A percentile compares a stretch with the other conserved stretches of the same genome.
These are phyloP conservation scores for Boletus reticulatus DNA, from an alignment of 768 basidiomycete genomes.

Conservation along the genomic window DNA sequence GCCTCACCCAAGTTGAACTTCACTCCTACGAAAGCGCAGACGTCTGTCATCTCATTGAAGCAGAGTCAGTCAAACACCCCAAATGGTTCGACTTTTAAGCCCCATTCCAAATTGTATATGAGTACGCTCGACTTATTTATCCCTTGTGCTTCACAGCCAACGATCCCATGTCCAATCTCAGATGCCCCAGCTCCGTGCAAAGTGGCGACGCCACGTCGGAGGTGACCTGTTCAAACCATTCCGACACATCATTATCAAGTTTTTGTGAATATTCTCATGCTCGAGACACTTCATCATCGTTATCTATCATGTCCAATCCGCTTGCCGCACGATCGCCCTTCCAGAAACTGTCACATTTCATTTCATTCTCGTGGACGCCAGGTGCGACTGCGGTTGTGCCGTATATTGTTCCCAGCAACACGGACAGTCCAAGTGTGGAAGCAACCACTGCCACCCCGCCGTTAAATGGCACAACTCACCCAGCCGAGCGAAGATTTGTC, in stretches of 20 bases:
- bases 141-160: slow-evolving; percentile 36
- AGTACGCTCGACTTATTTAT: slow-evolving; percentile 62
- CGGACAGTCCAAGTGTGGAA: slow-evolving; percentile 9
- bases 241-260: slow-evolving; percentile 11
- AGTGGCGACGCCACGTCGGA: slow-evolving; percentile 24
- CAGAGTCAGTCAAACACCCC: slow-evolving; percentile 24
- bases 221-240: slow-evolving; percentile 28
- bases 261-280: slow-evolving; percentile 25
- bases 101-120: slow-evolving; percentile 44
- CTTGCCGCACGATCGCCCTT: slow-evolving; percentile 57
- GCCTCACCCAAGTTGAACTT: slow-evolving; percentile 35
- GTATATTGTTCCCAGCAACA: slow-evolving; percentile 19
- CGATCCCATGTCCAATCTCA: slow-evolving; percentile 30
- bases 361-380: slow-evolving; percentile 53
- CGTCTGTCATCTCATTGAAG: slow-evolving; percentile 31
- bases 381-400: slow-evolving; percentile 33
- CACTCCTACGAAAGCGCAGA: slow-evolving; percentile 36
- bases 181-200: slow-evolving; percentile 37
- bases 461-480: slow-evolving; percentile 7
- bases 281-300: slow-evolving; percentile 38
- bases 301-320: slow-evolving; percentile 51
- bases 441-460: slow-evolving; percentile 9
- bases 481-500: slow-evolving; percentile 43
- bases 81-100: slow-evolving; percentile 65
- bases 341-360: slow-evolving; percentile 58